Evolutionary conservation across 179 eudicot genomes (phyloP).

Genomic region (Drosera spatulata): DNA sequence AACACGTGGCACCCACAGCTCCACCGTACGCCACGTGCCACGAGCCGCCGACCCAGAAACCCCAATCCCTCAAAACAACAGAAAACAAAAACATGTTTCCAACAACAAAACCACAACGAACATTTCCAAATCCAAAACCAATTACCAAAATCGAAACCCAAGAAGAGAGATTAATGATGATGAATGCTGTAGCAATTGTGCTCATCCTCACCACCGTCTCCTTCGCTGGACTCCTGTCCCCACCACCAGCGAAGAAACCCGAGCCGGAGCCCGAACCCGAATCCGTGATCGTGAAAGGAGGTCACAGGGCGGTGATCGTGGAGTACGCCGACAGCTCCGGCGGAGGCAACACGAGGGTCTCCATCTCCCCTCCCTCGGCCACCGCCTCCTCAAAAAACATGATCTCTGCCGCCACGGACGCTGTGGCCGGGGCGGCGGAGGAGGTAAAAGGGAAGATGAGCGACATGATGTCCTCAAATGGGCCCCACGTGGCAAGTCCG

Average conservation of each 20-base stretch:
- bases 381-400: neutral
- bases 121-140: neutral
- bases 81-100: neutral
- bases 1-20: no score
- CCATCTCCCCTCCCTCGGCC: conserved; percentile 36
- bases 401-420: conserved; percentile 7
- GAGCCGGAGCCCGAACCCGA: conserved; percentile 8
- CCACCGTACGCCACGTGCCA: no score
- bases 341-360: conserved; percentile 38
- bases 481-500: conserved; percentile 15
- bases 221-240: conserved; percentile 43
- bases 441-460: conserved; percentile 6
- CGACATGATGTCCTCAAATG: neutral
- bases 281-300: conserved; percentile 40
- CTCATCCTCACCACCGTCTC: conserved; percentile 41
- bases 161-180: conserved; percentile 23
- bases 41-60: no score
- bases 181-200: conserved; percentile 45
- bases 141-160: neutral
- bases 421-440: conserved; percentile 19
- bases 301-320: conserved; percentile 53
- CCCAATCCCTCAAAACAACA: no score
- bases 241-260: conserved; percentile 18
- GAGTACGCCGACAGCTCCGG: conserved; percentile 38
- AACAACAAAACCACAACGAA: neutral